phyloP scores from a whole-genome alignment of 1,284 basidiomycete species.

The Stygiomarasmius scandens region DNA sequence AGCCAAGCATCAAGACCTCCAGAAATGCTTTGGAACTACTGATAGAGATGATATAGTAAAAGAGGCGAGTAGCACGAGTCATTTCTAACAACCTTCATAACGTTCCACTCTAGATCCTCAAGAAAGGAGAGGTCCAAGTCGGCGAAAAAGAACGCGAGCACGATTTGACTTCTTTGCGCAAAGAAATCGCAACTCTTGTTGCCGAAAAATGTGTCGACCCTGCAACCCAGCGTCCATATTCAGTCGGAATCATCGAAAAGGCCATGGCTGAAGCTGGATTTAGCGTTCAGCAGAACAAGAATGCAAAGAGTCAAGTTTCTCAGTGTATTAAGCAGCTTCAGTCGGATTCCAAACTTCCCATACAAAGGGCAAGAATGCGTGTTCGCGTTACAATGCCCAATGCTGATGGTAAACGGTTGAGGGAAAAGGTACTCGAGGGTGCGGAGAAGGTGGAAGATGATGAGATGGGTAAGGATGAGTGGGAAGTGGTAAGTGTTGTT shows the following conservation, averaged over 20 bases:
- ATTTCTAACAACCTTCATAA: background rate
- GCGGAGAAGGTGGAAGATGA: constrained; percentile 88
- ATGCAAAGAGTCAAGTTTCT: constrained; percentile 92
- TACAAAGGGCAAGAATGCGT: constrained; percentile 92
- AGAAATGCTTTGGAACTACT: constrained; percentile 88
- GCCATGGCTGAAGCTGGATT: constrained; percentile 95
- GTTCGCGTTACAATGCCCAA: constrained; percentile 81
- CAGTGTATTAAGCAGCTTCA: constrained; percentile 90
- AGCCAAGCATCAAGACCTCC: constrained; percentile 86
- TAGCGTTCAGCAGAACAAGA: constrained; percentile 87
- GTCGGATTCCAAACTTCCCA: constrained; percentile 80
- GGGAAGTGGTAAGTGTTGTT: constrained; percentile 77
- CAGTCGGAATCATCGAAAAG: constrained; percentile 97
- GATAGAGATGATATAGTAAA: constrained; percentile 78
- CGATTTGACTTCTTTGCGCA: constrained; percentile 81
- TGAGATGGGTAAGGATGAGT: constrained; percentile 75
- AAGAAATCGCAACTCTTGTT: constrained; percentile 93
- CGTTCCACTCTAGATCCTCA: constrained; percentile 69
- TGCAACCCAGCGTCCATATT: constrained; percentile 84
- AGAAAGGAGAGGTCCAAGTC: constrained; percentile 96
- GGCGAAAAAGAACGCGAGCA: constrained; percentile 96
- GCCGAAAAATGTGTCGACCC: constrained; percentile 97
- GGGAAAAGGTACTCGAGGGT: constrained; percentile 71
- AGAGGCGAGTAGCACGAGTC: constrained; percentile 62
- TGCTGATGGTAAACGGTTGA: constrained; percentile 73